Conservation (phyloP, 148 eudicot genomes). For the Rhododendron ovatum region DNA sequence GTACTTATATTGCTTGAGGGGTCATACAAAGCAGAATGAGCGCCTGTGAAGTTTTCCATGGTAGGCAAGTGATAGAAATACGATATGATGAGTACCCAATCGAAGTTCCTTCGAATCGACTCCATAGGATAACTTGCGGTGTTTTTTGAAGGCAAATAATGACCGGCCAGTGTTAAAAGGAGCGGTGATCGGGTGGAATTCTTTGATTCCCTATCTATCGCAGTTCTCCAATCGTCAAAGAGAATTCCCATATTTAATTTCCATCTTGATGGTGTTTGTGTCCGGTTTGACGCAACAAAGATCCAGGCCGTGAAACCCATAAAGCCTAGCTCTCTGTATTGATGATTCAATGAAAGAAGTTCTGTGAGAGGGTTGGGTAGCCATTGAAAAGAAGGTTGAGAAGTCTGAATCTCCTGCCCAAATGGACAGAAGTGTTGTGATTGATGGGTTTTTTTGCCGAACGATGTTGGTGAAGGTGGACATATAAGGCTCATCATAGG, state of each 20-base stretch:
- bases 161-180: constrained; percentile 18
- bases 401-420: constrained; percentile 15
- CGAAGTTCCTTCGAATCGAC: constrained; percentile 25
- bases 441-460: constrained; percentile 21
- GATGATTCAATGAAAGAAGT: constrained; percentile 33
- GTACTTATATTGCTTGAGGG: constrained; percentile 32
- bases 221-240: constrained; percentile 36
- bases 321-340: constrained; percentile 24
- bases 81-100: constrained; percentile 31
- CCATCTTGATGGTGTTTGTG: constrained; percentile 11
- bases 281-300: constrained; percentile 11
- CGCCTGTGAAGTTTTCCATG: constrained; percentile 21
- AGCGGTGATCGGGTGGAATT: background rate
- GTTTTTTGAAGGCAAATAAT: constrained; percentile 11
- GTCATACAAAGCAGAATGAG: constrained; percentile 42
- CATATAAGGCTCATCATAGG: constrained; percentile 14
- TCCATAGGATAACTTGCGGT: constrained; percentile 21
- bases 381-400: constrained; percentile 11
- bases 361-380: constrained; percentile 16
- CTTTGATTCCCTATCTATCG: constrained; percentile 14
- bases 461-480: constrained; percentile 25
- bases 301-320: constrained; percentile 37
- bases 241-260: constrained; percentile 24
- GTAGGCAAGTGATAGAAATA: constrained; percentile 31
- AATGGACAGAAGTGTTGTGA: constrained; percentile 19